Conservation (phyloP, 1,284 basidiomycete genomes). For the Neolentinus lepideus region DNA sequence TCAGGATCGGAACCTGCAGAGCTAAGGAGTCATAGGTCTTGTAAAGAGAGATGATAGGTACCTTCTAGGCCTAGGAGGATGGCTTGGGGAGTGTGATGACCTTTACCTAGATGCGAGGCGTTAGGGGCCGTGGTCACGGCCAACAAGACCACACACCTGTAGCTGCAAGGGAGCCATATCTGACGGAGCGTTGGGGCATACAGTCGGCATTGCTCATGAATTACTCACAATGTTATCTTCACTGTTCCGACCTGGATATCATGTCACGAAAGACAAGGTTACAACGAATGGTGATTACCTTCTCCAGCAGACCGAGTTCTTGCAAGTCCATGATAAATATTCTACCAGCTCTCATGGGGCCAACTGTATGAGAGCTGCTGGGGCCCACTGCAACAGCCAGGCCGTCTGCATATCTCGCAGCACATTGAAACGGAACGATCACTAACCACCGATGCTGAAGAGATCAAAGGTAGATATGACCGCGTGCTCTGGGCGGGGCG, state of each 20-base stretch:
- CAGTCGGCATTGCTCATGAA: background rate
- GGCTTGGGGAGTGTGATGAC: conserved; percentile 92
- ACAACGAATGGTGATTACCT: conserved; percentile 32
- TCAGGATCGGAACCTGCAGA: conserved; percentile 81
- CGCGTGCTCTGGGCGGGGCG: conserved; percentile 64
- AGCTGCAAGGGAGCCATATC: conserved; percentile 73
- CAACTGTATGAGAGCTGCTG: conserved; percentile 70
- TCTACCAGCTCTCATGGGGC: conserved; percentile 87
- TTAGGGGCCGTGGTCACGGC: background rate
- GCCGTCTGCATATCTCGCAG: conserved; percentile 4
- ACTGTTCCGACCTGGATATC: conserved; percentile 57
- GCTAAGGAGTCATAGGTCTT: too few relatives aligned
- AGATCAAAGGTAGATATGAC: conserved; percentile 92
- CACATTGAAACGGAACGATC: conserved; percentile 15
- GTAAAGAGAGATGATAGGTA: too few relatives aligned
- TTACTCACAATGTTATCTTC: conserved; percentile 76
- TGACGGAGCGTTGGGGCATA: conserved; percentile 15
- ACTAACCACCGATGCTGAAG: conserved; percentile 83
- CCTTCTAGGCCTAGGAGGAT: conserved; percentile 89
- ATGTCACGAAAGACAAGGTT: conserved; percentile 2
- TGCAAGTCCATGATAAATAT: conserved; percentile 81
- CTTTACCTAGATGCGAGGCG: conserved; percentile 55
- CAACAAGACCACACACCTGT: conserved; percentile 45
- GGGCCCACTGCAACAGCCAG: conserved; percentile 35
- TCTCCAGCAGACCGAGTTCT: conserved; percentile 64